phyloP scores from a whole-genome alignment of 2,329 filamentous ascomycete species.

The Alternaria sp. region DNA sequence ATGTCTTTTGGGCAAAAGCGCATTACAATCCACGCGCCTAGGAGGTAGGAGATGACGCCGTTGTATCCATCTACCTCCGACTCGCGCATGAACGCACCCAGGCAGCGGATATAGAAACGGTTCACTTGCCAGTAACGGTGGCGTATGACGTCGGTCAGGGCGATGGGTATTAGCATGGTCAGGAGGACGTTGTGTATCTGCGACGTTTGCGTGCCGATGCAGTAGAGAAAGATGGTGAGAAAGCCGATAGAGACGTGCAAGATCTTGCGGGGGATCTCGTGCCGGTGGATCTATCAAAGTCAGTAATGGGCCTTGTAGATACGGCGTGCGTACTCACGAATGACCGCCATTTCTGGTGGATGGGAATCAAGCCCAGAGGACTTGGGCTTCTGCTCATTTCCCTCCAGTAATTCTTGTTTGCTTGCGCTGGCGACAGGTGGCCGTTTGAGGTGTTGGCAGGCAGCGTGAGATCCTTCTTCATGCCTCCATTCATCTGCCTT shows the following conservation, averaged over 20 bases:
- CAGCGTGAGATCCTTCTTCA: conserved; percentile 54
- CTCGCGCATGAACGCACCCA: conserved; percentile 96
- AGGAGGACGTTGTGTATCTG: conserved; percentile 87
- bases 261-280: conserved; percentile 93
- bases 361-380: conserved; percentile 91
- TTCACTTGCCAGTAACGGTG: conserved; percentile 86
- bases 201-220: conserved; percentile 76
- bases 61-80: conserved; percentile 95
- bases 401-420: conserved; percentile 79
- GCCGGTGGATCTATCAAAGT: conserved; percentile 72
- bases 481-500: conserved; percentile 47
- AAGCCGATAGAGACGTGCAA: conserved; percentile 98
- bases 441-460: conserved; percentile 65
- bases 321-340: conserved; percentile 66
- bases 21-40: conserved; percentile 87
- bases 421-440: conserved; percentile 72
- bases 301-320: conserved; percentile 12
- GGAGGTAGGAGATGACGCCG: conserved; percentile 94
- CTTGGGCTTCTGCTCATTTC: conserved; percentile 92
- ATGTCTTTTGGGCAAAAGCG: conserved; percentile 93
- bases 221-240: conserved; percentile 86
- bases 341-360: conserved; percentile 88
- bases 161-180: conserved; percentile 82
- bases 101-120: conserved; percentile 80
- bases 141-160: conserved; percentile 80